These are phyloP conservation scores for Candida koratica DNA, from an alignment of 805 yeast species.

Conservation along the genomic window DNA sequence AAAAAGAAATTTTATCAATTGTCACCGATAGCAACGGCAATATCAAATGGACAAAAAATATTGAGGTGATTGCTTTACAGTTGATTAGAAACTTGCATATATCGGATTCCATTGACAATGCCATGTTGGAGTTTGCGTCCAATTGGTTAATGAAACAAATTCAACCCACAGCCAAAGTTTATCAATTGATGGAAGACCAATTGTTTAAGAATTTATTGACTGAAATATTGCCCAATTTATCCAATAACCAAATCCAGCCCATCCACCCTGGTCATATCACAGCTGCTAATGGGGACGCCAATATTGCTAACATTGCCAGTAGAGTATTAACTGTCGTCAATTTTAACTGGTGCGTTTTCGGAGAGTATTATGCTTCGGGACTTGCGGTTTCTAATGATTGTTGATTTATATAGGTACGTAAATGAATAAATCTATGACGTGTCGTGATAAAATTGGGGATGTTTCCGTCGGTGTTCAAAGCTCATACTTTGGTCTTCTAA, in stretches of 20 bases:
- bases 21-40: conserved; percentile 84
- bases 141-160: conserved; percentile 83
- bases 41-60: conserved; percentile 85
- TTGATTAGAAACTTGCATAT: conserved; percentile 41
- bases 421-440: too few relatives aligned
- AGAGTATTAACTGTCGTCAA: conserved; percentile 63
- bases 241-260: conserved; percentile 5
- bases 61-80: conserved; percentile 68
- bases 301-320: conserved; percentile 51
- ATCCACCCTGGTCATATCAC: conserved; percentile 2
- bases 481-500: conserved; percentile 3
- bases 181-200: conserved; percentile 68
- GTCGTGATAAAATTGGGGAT: too few relatives aligned
- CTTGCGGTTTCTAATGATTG: too few relatives aligned
- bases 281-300: conserved; percentile 4
- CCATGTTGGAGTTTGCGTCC: conserved; percentile 55
- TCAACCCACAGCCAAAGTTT: conserved; percentile 76
- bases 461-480: too few relatives aligned
- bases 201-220: conserved; percentile 48
- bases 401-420: too few relatives aligned
- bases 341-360: conserved; percentile 84
- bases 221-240: conserved; percentile 8
- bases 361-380: conserved; percentile 61
- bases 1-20: conserved; percentile 70
- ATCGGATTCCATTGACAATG: conserved; percentile 20